Evolutionary conservation across 495 filamentous ascomycete species (phyloP).

Genomic region (Aspergillus asperescens): DNA sequence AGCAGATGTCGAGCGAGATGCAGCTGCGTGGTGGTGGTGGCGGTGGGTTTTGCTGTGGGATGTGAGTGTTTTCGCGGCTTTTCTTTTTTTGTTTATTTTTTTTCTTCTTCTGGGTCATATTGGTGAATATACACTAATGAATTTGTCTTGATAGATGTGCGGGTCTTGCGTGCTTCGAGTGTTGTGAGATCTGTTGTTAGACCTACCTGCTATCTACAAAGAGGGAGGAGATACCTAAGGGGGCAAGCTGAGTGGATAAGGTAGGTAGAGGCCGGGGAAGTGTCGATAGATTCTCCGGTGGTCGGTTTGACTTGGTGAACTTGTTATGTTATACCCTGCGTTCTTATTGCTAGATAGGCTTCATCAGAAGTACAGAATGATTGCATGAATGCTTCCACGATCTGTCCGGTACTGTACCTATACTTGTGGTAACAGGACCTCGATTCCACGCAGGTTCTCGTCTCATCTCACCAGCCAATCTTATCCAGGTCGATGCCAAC

Average conservation of each 20-base stretch:
- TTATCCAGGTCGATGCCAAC: background rate
- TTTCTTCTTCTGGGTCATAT: background rate
- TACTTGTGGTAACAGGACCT: no score
- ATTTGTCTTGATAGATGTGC: constrained; percentile 31
- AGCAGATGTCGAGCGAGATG: constrained; percentile 35
- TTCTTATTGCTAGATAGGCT: background rate
- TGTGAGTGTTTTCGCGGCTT: no score
- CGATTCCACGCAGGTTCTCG: no score
- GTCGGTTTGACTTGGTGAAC: background rate
- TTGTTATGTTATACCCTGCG: constrained; percentile 6
- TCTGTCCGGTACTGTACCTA: background rate
- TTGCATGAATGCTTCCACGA: background rate
- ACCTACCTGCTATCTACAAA: no score
- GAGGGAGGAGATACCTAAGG: no score
- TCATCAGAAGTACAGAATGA: background rate
- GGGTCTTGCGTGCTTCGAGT: constrained; percentile 43
- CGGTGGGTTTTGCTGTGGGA: constrained; percentile 42
- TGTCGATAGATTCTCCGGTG: no score
- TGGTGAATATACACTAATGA: background rate
- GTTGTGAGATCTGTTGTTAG: constrained; percentile 44
- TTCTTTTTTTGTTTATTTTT: background rate
- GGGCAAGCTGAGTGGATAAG: no score
- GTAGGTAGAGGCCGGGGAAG: no score
- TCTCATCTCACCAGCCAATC: background rate
- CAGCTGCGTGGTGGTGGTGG: constrained; percentile 41